Percentiles rank a stretch among this genome's conserved stretches.
These are phyloP conservation scores for Setaria italica DNA, from an alignment of 202 grass and related monocot genomes.

Conservation along the genomic window DNA sequence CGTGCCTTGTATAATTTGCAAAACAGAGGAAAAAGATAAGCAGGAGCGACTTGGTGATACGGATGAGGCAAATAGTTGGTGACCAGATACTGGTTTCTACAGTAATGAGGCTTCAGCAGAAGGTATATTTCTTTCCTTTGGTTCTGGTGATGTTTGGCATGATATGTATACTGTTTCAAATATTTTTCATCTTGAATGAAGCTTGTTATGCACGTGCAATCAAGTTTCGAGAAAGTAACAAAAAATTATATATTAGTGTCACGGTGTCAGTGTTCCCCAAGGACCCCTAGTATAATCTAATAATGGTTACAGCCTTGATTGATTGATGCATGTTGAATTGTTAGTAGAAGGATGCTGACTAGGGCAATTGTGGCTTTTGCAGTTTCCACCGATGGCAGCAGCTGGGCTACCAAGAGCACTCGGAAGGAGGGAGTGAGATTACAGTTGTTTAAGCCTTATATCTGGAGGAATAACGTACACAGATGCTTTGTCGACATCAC, in stretches of 20 bases:
- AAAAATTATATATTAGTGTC: neutral
- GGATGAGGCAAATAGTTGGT: slow-evolving; percentile 63
- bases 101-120: slow-evolving; percentile 68
- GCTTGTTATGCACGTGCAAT: neutral
- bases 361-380: slow-evolving; percentile 1
- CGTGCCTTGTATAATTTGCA: slow-evolving; percentile 5
- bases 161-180: neutral
- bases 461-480: slow-evolving; percentile 17
- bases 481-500: slow-evolving; percentile 16
- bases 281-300: neutral
- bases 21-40: slow-evolving; percentile 71
- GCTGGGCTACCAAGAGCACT: slow-evolving; percentile 12
- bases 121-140: slow-evolving; percentile 43
- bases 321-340: neutral
- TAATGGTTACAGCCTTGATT: slow-evolving; percentile 3
- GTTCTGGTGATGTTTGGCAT: neutral
- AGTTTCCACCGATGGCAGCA: slow-evolving; percentile 13
- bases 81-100: slow-evolving; percentile 79
- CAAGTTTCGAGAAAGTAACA: neutral
- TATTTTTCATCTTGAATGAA: neutral
- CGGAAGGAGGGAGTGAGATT: neutral
- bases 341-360: neutral
- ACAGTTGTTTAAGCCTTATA: neutral
- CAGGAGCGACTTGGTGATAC: slow-evolving; percentile 60
- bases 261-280: neutral